Evolutionary conservation across 2,329 filamentous ascomycete species (phyloP), one percentile per base, ranked within the genome.

Genomic region (Akanthomyces uredinophilus): DNA sequence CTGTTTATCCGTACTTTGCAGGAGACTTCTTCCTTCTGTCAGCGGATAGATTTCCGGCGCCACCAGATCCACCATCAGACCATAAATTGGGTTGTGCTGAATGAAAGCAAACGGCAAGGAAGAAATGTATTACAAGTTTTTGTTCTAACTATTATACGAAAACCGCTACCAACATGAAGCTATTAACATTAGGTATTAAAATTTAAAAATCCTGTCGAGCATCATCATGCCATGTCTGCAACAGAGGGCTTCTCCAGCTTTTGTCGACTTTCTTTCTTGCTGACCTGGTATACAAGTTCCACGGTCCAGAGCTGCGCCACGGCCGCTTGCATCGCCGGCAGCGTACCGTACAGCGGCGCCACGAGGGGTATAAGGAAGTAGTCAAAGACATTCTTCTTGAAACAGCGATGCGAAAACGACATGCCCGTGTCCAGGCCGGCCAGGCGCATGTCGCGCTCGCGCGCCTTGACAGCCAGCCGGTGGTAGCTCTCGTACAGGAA

Each of bases 301-400:
- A 87, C 77, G 0, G 86, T 89, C 82, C 87, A 91, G 69, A 91
- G 85, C 70, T 91, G 88, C 69, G 81, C 84, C 60, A 90, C 73
- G 65, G 88, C 83, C 2, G 88, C 88, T 65, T 90, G 86, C 5
- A 86, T 79, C 49, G 85, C 84, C 0, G 88, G 88, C 20, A 90
- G 82, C 0, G 86, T 82, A 20, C 88, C 88, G 67, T 86, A 91
- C 3, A 90, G 67, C 1, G 87, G 86, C 5, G 87, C 88, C 11
- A 89, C 86, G 11, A 90, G 70, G 0, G 88, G 88, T 27, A 89
- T 87, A 69, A 86, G 78, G 63, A 85, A 68, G 64, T 88, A 88
- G 72, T 91, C 88, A 50, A 84, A 68, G 56, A 81, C 79, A 70
- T 87, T 87, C 64, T 76, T 79, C 68, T 77, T 80, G 63, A 85